Evolutionary conservation across 805 yeast species (phyloP).

Genomic region (Lipomyces yamadae): DNA sequence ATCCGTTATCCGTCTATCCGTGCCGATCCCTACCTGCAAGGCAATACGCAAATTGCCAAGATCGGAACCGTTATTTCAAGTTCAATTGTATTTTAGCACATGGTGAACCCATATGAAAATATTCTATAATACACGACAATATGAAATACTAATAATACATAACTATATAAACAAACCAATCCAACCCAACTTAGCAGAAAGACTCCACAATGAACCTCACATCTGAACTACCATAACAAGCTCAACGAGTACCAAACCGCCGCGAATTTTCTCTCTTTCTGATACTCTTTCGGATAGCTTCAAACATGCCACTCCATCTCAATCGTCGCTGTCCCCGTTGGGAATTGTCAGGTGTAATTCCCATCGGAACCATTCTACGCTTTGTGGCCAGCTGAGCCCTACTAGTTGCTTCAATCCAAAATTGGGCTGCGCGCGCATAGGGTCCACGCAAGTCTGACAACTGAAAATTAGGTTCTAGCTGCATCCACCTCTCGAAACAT

Average conservation of each 20-base stretch:
- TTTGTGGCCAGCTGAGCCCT: slow-evolving; percentile 86
- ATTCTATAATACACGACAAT: neutral
- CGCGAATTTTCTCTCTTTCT: slow-evolving; percentile 70
- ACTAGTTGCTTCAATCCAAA: slow-evolving; percentile 91
- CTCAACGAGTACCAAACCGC: slow-evolving; percentile 14
- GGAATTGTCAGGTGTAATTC: slow-evolving; percentile 83
- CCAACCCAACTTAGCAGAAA: neutral
- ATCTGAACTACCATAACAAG: neutral
- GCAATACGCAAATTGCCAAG: too few relatives aligned
- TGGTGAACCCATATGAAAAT: neutral
- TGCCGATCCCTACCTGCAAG: too few relatives aligned
- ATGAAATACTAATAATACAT: neutral
- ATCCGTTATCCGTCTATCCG: too few relatives aligned
- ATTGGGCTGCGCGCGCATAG: slow-evolving; percentile 79
- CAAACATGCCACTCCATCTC: slow-evolving; percentile 97
- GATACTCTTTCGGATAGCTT: slow-evolving; percentile 88
- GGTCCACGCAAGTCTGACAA: slow-evolving; percentile 81
- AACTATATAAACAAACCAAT: neutral
- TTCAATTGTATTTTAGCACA: too few relatives aligned
- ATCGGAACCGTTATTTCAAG: neutral
- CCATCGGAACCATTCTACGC: slow-evolving; percentile 86
- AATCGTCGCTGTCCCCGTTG: slow-evolving; percentile 90
- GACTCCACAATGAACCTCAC: too few relatives aligned
- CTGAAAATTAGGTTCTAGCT: slow-evolving; percentile 85
- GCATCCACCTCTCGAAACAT: slow-evolving; percentile 94